phyloP scores from a whole-genome alignment of 2,329 filamentous ascomycete genomes.

The Alternaria panax region DNA sequence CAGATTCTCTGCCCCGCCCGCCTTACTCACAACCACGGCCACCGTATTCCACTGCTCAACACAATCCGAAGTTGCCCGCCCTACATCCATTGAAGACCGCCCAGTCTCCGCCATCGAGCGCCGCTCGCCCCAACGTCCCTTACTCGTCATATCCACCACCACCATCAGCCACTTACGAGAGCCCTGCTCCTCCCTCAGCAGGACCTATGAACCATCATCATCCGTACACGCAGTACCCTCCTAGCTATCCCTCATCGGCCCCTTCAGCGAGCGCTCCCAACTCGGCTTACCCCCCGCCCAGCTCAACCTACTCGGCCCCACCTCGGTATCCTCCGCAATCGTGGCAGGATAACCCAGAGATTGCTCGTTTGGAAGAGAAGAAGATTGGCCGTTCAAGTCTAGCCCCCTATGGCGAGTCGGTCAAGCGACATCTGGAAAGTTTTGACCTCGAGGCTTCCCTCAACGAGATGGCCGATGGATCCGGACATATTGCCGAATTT shows the following conservation, averaged over 20 bases:
- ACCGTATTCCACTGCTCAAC: conserved; percentile 37
- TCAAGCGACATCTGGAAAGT: conserved; percentile 70
- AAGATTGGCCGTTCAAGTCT: conserved; percentile 44
- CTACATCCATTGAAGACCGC: conserved; percentile 49
- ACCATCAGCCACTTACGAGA: conserved; percentile 48
- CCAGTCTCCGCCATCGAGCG: conserved; percentile 42
- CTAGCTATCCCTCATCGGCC: conserved; percentile 51
- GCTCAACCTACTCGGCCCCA: conserved; percentile 51
- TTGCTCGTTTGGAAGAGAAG: conserved; percentile 46
- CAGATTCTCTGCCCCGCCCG: conserved; percentile 38
- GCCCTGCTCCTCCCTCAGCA: conserved; percentile 43
- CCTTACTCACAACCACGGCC: conserved; percentile 38
- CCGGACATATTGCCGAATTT: conserved; percentile 57
- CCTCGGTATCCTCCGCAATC: conserved; percentile 43
- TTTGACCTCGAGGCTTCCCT: conserved; percentile 65
- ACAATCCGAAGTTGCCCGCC: conserved; percentile 47
- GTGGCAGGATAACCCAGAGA: conserved; percentile 50
- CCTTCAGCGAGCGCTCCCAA: conserved; percentile 46
- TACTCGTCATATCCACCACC: conserved; percentile 44
- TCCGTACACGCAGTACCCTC: conserved; percentile 53
- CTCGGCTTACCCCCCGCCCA: conserved; percentile 53
- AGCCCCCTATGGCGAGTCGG: conserved; percentile 55
- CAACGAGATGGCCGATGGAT: conserved; percentile 58
- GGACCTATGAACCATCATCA: conserved; percentile 51
- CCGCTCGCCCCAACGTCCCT: conserved; percentile 32